Evolutionary conservation across 805 yeast genomes (phyloP), one percentile per base, ranked within the genome.

Genomic region (Saccharomyces mikatae): DNA sequence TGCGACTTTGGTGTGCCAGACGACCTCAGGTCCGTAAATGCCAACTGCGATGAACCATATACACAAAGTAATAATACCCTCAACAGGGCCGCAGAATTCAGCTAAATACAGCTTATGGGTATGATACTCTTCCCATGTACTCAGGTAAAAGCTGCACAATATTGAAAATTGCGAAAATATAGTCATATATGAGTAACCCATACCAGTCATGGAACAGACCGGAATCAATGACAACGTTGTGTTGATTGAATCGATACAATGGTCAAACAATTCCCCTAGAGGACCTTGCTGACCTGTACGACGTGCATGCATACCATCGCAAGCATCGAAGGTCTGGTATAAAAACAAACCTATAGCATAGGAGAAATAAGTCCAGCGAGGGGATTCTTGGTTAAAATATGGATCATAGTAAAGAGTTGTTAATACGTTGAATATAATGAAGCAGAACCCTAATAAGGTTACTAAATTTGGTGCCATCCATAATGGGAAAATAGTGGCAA

Each of bases 241-340:
- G 67, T 89, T 89, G 52, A 83, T 67, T 1, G 87, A 82, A 64
- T 83, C 87, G 46, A 82, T 79, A 56, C 97, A 91, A 66, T 91
- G 98, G 66, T 91, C 98, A 67, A 92, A 92, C 54, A 91, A 76
- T 67, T 91, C 98, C 46, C 98, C 98, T 62, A 91, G 74, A 0
- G 98, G 98, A 2, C 97, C 96, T 56, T 89, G 81, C 71, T 90
- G 96, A n/a, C 96, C 96, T 0, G 98, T 92, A 65, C 92, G 82
- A 67, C 98, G 83, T 26, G 97, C 97, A 69, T 91, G 98, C 60
- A 87, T 80, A 9, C 98, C 98, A 71, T 91, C 98, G 69, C 96
- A 88, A 0, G 97, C 96, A 71, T 91, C 98, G 67, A 92, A 90
- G 0, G 97, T 91, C 69, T 91, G 98, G 69, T 91, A 91, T 77